Conservation (phyloP, 176 grass and related monocot genomes). For the Cocos nucifera region DNA sequence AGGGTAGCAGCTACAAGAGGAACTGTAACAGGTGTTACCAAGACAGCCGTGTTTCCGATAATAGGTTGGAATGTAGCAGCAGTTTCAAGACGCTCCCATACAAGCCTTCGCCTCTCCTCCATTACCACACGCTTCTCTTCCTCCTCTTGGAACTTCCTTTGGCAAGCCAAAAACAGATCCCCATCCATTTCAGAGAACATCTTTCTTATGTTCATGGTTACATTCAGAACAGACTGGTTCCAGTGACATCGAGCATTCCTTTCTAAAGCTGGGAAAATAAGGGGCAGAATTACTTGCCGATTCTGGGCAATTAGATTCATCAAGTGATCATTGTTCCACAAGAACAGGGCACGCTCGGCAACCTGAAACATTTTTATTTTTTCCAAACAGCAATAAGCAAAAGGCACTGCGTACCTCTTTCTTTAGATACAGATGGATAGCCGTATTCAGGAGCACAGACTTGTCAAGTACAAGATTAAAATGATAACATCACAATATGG, state of each 20-base stretch:
- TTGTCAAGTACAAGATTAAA: too few relatives aligned
- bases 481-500: too few relatives aligned
- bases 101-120: constrained; percentile 56
- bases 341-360: constrained; percentile 84
- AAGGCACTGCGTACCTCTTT: too few relatives aligned
- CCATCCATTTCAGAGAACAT: constrained; percentile 94
- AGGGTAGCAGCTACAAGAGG: constrained; percentile 44
- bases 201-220: constrained; percentile 79
- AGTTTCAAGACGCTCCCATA: constrained; percentile 81
- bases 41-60: constrained; percentile 35
- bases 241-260: constrained; percentile 75
- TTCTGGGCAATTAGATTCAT: constrained; percentile 83
- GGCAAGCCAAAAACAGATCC: constrained; percentile 59
- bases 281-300: constrained; percentile 65
- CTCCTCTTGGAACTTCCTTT: constrained; percentile 68
- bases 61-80: constrained; percentile 32
- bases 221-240: constrained; percentile 85
- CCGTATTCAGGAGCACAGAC: too few relatives aligned
- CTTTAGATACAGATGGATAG: too few relatives aligned
- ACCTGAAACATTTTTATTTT: constrained; percentile 40
- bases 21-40: constrained; percentile 31
- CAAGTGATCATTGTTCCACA: constrained; percentile 96
- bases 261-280: constrained; percentile 82
- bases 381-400: too few relatives aligned
- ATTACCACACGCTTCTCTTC: constrained; percentile 43